Conservation (phyloP, 2,329 filamentous ascomycete species). For the Aspergillus flavus region DNA sequence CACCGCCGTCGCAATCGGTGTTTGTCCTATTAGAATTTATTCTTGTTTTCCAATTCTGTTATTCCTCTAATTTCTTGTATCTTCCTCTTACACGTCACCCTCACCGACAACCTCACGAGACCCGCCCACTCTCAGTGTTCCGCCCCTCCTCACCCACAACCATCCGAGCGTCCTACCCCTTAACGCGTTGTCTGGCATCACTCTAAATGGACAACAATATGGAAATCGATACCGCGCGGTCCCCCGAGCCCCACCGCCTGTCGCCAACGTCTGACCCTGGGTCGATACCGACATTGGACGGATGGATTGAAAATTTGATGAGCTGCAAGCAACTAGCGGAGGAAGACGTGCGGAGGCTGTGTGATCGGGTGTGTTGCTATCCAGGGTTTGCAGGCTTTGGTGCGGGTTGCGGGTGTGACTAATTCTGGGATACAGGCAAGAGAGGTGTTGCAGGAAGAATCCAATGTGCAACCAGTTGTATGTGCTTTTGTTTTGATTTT, state of each 20-base stretch:
- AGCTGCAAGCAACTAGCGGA: constrained; percentile 97
- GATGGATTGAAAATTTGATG: constrained; percentile 99
- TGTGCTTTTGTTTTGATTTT: constrained; percentile 35
- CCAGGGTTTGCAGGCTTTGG: background rate
- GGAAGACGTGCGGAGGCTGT: constrained; percentile 91
- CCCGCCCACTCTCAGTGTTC: constrained; percentile 28
- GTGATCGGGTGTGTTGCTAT: constrained; percentile 78
- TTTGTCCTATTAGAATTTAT: constrained; percentile 18
- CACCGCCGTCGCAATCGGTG: constrained; percentile 1
- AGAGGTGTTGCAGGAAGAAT: constrained; percentile 96
- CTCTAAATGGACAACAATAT: constrained; percentile 90
- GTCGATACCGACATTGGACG: constrained; percentile 88
- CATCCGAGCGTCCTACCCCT: constrained; percentile 13
- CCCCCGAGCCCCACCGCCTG: constrained; percentile 75
- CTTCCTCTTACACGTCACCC: constrained; percentile 11
- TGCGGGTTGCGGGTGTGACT: background rate
- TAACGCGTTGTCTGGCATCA: constrained; percentile 14
- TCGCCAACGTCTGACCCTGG: constrained; percentile 79
- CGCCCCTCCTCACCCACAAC: constrained; percentile 28
- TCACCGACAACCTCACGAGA: constrained; percentile 36
- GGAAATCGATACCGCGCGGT: constrained; percentile 88
- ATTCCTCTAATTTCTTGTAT: constrained; percentile 7
- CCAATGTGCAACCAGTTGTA: constrained; percentile 98
- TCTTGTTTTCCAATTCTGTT: constrained; percentile 13
- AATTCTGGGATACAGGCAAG: constrained; percentile 65